These are phyloP conservation scores for Ailanthus altissimus DNA, from an alignment of 345 rosid species.

Conservation along the genomic window DNA sequence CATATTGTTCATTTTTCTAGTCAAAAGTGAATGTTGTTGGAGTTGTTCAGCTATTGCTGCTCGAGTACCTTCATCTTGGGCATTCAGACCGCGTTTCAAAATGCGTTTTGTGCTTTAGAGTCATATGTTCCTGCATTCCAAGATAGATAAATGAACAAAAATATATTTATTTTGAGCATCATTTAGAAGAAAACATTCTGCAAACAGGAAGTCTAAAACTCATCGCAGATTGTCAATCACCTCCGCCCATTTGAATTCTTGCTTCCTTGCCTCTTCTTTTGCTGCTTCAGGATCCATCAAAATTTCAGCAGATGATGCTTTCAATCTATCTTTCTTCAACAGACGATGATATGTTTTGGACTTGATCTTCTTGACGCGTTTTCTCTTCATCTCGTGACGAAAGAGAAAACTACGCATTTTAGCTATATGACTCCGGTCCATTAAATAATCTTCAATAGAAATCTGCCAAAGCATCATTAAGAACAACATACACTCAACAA, in stretches of 20 bases:
- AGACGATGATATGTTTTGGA: conserved; percentile 84
- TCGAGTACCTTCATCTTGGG: conserved; percentile 79
- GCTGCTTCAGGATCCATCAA: conserved; percentile 83
- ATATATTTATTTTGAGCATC: neutral
- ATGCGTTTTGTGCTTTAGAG: conserved; percentile 79
- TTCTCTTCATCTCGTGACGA: conserved; percentile 80
- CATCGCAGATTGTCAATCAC: conserved; percentile 38
- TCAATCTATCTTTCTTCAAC: conserved; percentile 63
- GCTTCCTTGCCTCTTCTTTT: conserved; percentile 78
- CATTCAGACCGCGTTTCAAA: conserved; percentile 65
- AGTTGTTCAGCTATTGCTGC: conserved; percentile 89
- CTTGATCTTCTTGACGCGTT: conserved; percentile 85
- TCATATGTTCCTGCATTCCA: conserved; percentile 76
- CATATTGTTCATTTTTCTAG: conserved; percentile 80
- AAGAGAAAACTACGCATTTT: conserved; percentile 91
- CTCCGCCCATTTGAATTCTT: conserved; percentile 78
- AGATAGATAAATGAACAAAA: conserved; percentile 13
- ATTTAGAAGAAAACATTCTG: neutral
- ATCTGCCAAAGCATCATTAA: conserved; percentile 48
- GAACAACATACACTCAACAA: conserved; percentile 15
- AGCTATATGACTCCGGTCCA: conserved; percentile 57
- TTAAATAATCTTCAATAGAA: conserved; percentile 72
- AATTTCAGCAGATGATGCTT: conserved; percentile 43
- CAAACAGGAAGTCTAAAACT: neutral
- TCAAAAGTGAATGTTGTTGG: conserved; percentile 64